Conservation (phyloP, 2,329 filamentous ascomycete species). For the Talaromyces rugulosus region DNA sequence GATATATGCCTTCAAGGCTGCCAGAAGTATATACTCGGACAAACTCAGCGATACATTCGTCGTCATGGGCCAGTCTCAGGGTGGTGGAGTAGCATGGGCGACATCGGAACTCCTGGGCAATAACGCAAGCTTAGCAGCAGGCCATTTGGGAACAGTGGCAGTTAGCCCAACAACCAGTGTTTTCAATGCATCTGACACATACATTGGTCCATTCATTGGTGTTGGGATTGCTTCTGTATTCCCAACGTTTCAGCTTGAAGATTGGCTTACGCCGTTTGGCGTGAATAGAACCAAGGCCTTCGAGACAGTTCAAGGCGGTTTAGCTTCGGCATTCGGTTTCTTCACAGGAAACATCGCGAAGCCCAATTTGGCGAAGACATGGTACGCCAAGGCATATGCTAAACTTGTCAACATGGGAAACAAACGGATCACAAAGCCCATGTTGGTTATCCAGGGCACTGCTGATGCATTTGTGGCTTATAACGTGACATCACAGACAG, state of each 20-base stretch:
- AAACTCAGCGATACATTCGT: neutral
- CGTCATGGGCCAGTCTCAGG: neutral
- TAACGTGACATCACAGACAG: neutral
- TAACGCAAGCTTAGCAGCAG: neutral
- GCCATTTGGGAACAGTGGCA: neutral
- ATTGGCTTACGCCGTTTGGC: neutral
- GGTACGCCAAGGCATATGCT: neutral
- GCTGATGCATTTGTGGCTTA: neutral
- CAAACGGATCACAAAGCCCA: neutral
- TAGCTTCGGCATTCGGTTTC: neutral
- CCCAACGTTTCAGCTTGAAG: neutral
- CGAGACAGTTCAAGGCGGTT: neutral
- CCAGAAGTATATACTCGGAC: neutral
- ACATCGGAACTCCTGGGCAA: neutral
- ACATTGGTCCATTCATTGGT: neutral
- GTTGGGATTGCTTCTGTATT: neutral
- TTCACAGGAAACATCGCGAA: neutral
- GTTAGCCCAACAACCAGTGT: neutral
- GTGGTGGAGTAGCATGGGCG: neutral
- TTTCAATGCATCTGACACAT: neutral
- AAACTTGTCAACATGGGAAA: neutral
- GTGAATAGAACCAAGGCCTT: neutral
- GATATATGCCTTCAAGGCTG: neutral
- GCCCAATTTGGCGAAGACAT: neutral
- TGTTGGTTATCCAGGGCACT: neutral